Base-by-base conservation (phyloP, 345 rosid species). In the Boechera divaricarpa region DNA sequence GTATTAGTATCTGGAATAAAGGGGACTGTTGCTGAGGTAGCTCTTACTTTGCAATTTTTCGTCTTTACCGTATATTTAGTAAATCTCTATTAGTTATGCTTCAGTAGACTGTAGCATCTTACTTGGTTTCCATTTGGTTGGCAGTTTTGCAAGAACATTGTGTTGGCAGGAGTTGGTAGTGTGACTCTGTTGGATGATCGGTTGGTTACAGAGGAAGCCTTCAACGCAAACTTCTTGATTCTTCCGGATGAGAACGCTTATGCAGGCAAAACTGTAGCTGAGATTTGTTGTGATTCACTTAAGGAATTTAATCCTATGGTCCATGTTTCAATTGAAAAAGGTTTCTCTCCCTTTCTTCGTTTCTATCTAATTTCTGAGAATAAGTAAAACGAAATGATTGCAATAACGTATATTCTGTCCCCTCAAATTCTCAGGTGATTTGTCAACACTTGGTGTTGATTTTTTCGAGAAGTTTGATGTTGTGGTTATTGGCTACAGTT, bases 101-200 rank as follows among this genome's bases (percentile, higher is more conserved):
- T 44, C 11, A 59, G 56, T 44, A 18, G 66, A 69, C 31, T 42
- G 65, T 58, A 15, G 67, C 31, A 18, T 73, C 63, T 73, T 39
- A 52, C 39, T 36, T 21, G 33, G 44, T 32, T 47, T 61, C 7
- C 9, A 13, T 58, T 12, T 56, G 39, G 57, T 69, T 7, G 83
- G 36, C 79, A 95, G 99, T 92, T 95, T 83, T 95, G 97, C 87
- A 95, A 95, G 91, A 95, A 95, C 82, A 87, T 95, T 78, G 99
- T 95, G 10, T 78, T 91, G 78, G 94, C 98, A 12, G 99, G 99
- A 78, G 93, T 95, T 56, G 98, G 99, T 39, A 91, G 93, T 80
- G 72, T 95, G 82, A 93, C 98, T 10, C 72, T 92, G 52, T 82
- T 92, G 84, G 99, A 95, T 80, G 90, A 89, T 67, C 81, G 91